Base-by-base conservation (phyloP, 495 filamentous ascomycete genomes). In the Friedmanniomyces endolithicus region DNA sequence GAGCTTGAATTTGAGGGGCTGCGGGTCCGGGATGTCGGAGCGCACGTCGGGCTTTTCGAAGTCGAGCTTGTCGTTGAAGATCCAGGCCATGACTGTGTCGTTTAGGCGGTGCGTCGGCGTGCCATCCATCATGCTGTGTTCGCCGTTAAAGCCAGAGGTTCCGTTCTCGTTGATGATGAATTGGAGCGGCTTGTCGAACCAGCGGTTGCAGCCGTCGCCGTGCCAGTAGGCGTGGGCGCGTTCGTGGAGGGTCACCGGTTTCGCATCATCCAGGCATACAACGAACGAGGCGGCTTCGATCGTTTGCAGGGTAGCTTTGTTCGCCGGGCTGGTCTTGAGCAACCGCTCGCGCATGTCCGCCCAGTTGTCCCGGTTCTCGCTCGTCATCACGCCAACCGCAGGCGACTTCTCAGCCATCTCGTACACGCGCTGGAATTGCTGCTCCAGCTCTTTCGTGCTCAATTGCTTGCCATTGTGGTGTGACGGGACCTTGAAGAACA, bases 111-210 rank as follows among this genome's bases (percentile, higher is more conserved):
- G 90, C 12, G 94, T 99, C 1, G 94, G 88, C 25, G 90, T 99
- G 53, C 94, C 94, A 68, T 99, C 94, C 94, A 99, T 99, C 94
- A 99, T 97, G 71, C 84, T 89, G 76, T 99, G 94, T 75, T 99
- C 94, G 65, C 94, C 94, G 74, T 86, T 88, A 77, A 99, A 99
- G 56, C 94, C 94, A 23, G 94, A 86, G 16, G 92, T 94, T 61
- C 89, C 94, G 71, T 99, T 99, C 64, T 97, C 90, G 71, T 95
- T 96, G 71, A 99, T 66, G 65, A 99, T 90, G 71, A 99, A 97
- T 74, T 99, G 88, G 52, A 95, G 74, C 20, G 94, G 94, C 76
- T 97, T 97, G 77, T 99, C 94, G 67, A 86, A 97, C 88, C 89
- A 99, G 52, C 94, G 84, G 77, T 97, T 99, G 62, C 76, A 71